Conservation (phyloP, 2,329 filamentous ascomycete species). For the Colletotrichum sidae region DNA sequence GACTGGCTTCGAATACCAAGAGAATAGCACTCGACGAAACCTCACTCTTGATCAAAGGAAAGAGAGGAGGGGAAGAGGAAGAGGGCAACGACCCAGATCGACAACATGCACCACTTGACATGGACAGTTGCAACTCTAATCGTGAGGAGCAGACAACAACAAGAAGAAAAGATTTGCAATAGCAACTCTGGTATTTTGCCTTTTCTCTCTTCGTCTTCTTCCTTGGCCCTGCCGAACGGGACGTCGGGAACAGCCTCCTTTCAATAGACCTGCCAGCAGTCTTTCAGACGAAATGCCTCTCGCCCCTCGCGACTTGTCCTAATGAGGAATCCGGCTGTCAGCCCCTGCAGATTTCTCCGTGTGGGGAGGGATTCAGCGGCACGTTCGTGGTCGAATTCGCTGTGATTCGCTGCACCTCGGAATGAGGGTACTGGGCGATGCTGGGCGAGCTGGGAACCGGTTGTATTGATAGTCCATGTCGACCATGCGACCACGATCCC, state of each 20-base stretch:
- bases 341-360: constrained; percentile 37
- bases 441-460: constrained; percentile 20
- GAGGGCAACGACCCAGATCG: no score
- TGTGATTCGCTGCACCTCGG: constrained; percentile 25
- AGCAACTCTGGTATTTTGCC: constrained; percentile 22
- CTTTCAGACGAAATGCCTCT: not conserved
- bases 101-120: constrained; percentile 3
- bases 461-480: constrained; percentile 30
- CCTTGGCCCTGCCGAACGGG: constrained; percentile 24
- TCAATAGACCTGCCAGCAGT: constrained; percentile 24
- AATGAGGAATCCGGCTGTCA: constrained; percentile 32
- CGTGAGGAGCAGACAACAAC: constrained; percentile 11
- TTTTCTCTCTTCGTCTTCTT: not conserved
- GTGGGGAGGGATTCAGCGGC: constrained; percentile 27
- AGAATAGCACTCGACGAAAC: no score
- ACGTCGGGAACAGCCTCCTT: constrained; percentile 33
- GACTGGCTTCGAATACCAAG: no score
- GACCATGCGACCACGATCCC: constrained; percentile 19
- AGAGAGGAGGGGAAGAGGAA: no score
- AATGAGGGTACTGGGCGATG: constrained; percentile 7
- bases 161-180: not conserved
- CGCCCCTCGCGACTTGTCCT: constrained; percentile 21
- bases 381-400: constrained; percentile 16
- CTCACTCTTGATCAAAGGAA: no score
- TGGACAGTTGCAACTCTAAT: not conserved